Evolutionary conservation across 106 monocot genomes (phyloP).

Genomic region (Triglochin maritima): DNA sequence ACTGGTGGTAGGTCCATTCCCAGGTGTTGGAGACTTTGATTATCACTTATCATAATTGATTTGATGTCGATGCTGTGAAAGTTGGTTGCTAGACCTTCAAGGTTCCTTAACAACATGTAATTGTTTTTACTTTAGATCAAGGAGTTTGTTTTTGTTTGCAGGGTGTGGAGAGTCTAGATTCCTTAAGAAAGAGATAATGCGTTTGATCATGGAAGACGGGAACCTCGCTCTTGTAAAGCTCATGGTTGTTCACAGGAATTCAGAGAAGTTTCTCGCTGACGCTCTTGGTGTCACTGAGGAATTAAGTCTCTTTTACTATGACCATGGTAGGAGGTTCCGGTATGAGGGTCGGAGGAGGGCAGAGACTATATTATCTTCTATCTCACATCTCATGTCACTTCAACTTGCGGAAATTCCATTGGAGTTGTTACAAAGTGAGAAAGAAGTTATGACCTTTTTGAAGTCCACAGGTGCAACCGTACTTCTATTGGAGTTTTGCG

Average conservation of each 20-base stretch:
- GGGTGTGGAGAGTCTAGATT: constrained; percentile 91
- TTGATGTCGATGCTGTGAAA: too few species aligned
- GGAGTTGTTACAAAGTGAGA: constrained; percentile 29
- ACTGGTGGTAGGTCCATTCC: too few species aligned
- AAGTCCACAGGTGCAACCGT: constrained; percentile 77
- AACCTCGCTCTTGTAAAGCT: constrained; percentile 45
- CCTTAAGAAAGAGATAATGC: constrained; percentile 52
- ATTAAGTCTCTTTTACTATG: constrained; percentile 58
- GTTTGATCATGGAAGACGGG: constrained; percentile 18
- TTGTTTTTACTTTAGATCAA: too few species aligned
- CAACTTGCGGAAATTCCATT: constrained; percentile 51
- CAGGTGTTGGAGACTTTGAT: too few species aligned
- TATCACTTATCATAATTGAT: too few species aligned
- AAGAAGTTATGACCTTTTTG: constrained; percentile 53
- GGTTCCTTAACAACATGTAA: too few species aligned
- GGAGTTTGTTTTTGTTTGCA: constrained; percentile 17
- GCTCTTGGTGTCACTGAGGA: constrained; percentile 58
- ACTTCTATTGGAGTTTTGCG: constrained; percentile 84
- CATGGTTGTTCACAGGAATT: constrained; percentile 69
- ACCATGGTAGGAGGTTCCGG: constrained; percentile 42
- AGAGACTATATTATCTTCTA: constrained; percentile 53
- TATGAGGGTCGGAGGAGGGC: constrained; percentile 60
- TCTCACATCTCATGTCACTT: constrained; percentile 46
- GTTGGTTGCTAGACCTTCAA: too few species aligned
- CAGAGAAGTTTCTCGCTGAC: constrained; percentile 70